Evolutionary conservation across 2,329 filamentous ascomycete species (phyloP), one percentile per base, ranked within the genome.

Genomic region (Hymenoscyphus infarciens): DNA sequence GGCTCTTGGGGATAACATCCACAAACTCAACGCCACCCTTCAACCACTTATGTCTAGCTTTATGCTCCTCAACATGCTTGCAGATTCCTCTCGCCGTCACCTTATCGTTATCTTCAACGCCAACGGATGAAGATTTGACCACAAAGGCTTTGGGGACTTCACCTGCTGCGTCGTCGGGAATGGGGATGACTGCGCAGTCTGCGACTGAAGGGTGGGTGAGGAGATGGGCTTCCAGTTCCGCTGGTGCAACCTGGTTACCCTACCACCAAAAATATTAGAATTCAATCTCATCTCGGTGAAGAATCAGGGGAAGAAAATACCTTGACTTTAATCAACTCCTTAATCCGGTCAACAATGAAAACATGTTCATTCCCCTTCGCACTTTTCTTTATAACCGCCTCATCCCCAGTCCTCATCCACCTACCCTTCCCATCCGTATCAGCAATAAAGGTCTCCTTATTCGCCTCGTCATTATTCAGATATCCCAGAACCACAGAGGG

Each of bases 371-470:
- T 78, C 5, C 90, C 91, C 1, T 80, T 78, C 4, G 56, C 54
- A n/a, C 54, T 54, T 45, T 55, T 56, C 15, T 38, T 55, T 25
- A 63, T 38, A 5, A 63, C 62, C 11, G 62, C 91, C 74, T 96
- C 91, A 70, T 97, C 93, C 5, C 93, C 93, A 0, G 93, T 97
- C 49, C 84, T 84, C 81, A 96, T 86, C 85, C 91, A 95, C 66
- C 86, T 77, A 10, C 87, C 86, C 15, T 77, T 73, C n/a, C 81
- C 81, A 67, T 92, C 87, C 1, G 87, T 80, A 59, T 87, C 81
- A 65, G 77, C 78, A 0, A 87, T 72, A 71, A 92, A 97, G 0
- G 92, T 95, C 73, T 96, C 91, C 59, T 83, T 81, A 22, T 87
- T 96, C 2, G 93, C 92, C 71, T 90, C 88, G 54, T 90, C 87